phyloP scores from a whole-genome alignment of 2,329 filamentous ascomycete species.

The Chalara sp. region DNA sequence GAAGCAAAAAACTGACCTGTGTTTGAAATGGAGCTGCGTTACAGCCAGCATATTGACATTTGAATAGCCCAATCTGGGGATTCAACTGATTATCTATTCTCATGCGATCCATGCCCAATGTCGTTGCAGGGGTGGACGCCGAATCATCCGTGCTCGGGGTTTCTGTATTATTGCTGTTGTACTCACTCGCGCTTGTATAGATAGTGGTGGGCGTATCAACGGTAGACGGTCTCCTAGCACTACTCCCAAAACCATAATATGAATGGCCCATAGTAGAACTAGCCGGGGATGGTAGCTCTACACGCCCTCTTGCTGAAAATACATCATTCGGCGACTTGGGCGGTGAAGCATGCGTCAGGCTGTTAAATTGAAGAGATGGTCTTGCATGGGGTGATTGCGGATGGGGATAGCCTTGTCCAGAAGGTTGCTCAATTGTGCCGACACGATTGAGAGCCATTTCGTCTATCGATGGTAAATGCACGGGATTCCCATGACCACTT shows the following conservation, averaged over 20 bases:
- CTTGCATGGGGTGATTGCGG: conserved; percentile 23
- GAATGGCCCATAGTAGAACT: conserved; percentile 10
- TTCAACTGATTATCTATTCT: conserved; percentile 53
- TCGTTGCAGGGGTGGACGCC: conserved; percentile 36
- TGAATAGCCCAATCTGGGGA: conserved; percentile 45
- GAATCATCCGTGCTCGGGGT: conserved; percentile 40
- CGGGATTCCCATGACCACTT: no score
- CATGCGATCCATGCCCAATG: conserved; percentile 43
- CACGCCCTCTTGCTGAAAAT: conserved; percentile 34
- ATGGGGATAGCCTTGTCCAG: background rate
- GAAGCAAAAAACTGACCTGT: conserved; percentile 37
- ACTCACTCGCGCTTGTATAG: conserved; percentile 19
- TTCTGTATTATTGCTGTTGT: conserved; percentile 32
- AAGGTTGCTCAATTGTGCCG: no score
- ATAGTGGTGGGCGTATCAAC: conserved; percentile 13
- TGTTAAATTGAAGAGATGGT: background rate
- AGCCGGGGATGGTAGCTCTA: conserved; percentile 24
- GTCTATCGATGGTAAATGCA: no score
- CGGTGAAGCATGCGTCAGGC: conserved; percentile 19
- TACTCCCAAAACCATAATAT: conserved; percentile 13
- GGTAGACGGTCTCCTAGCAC: conserved; percentile 20
- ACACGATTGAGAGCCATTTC: no score
- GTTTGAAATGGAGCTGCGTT: conserved; percentile 71
- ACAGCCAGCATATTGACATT: conserved; percentile 58
- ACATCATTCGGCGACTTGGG: conserved; percentile 5